These are phyloP conservation scores for Nemania sp. DNA, from an alignment of 2,329 filamentous ascomycete genomes.

Conservation along the genomic window DNA sequence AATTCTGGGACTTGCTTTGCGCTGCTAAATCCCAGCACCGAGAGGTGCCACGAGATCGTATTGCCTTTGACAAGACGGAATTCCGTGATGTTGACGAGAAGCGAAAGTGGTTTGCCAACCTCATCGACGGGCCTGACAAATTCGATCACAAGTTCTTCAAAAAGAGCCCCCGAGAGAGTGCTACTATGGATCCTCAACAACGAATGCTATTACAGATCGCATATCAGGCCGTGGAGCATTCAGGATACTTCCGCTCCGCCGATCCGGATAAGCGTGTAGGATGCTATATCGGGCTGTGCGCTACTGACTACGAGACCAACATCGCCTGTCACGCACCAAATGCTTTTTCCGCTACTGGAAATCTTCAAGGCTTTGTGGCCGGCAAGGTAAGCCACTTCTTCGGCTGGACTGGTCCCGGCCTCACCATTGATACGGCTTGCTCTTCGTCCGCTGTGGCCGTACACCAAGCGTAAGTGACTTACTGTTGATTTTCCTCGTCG, in stretches of 20 bases:
- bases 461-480: slow-evolving; percentile 37
- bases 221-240: slow-evolving; percentile 38
- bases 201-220: slow-evolving; percentile 28
- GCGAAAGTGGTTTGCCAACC: slow-evolving; percentile 38
- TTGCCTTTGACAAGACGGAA: slow-evolving; percentile 29
- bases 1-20: slow-evolving; percentile 41
- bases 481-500: background rate
- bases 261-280: slow-evolving; percentile 38
- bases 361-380: slow-evolving; percentile 29
- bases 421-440: slow-evolving; percentile 42
- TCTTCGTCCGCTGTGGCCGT: slow-evolving; percentile 43
- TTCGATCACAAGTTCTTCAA: slow-evolving; percentile 39
- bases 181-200: slow-evolving; percentile 29
- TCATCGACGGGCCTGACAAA: slow-evolving; percentile 32
- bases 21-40: slow-evolving; percentile 35
- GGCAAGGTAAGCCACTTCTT: slow-evolving; percentile 40
- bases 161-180: slow-evolving; percentile 27
- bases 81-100: slow-evolving; percentile 20
- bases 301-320: slow-evolving; percentile 49
- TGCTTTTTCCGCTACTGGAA: slow-evolving; percentile 42
- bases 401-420: slow-evolving; percentile 38
- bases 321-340: slow-evolving; percentile 42
- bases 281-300: slow-evolving; percentile 44
- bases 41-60: slow-evolving; percentile 31
- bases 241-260: slow-evolving; percentile 32